Percentiles rank a stretch among this genome's conserved stretches.
Evolutionary conservation across 352 stramenopile genomes (phyloP).

Genomic region (Phytophthora hibernalis): DNA sequence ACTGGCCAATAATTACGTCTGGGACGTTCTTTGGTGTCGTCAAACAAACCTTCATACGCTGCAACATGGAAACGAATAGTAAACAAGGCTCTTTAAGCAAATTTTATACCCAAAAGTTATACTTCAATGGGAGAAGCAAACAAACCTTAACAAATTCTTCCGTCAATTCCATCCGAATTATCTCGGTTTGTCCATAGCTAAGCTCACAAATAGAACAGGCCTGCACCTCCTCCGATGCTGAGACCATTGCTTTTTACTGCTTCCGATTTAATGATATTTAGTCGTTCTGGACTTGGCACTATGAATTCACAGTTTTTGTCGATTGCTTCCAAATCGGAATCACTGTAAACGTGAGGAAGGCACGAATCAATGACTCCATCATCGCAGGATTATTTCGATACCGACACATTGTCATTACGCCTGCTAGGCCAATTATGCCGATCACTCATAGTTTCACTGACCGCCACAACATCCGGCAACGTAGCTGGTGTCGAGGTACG

Average conservation of each 20-base stretch:
- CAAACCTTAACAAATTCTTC: slow-evolving; percentile 1
- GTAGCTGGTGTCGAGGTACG: not conserved
- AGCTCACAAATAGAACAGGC: slow-evolving; percentile 5
- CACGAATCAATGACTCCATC: too few relatives aligned
- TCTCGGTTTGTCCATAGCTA: not conserved
- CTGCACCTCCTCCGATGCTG: not conserved
- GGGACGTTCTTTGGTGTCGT: not conserved
- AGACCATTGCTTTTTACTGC: not conserved
- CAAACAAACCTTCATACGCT: not conserved
- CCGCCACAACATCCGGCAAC: too few relatives aligned
- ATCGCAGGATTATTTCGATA: too few relatives aligned
- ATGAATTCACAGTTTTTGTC: not conserved
- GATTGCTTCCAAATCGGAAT: not conserved
- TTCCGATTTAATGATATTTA: not conserved
- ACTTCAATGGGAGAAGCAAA: not conserved
- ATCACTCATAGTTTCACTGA: too few relatives aligned
- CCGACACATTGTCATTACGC: too few relatives aligned
- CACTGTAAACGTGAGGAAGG: not conserved
- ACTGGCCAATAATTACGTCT: not conserved
- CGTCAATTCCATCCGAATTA: not conserved
- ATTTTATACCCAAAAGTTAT: not conserved
- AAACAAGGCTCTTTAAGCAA: too few relatives aligned
- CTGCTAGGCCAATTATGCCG: too few relatives aligned
- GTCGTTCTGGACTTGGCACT: not conserved
- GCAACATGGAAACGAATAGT: not conserved